Percentiles rank a stretch among this genome's conserved stretches.
These are phyloP conservation scores for Stagonosporopsis vannaccii DNA, from an alignment of 2,329 filamentous ascomycete species.

Conservation along the genomic window DNA sequence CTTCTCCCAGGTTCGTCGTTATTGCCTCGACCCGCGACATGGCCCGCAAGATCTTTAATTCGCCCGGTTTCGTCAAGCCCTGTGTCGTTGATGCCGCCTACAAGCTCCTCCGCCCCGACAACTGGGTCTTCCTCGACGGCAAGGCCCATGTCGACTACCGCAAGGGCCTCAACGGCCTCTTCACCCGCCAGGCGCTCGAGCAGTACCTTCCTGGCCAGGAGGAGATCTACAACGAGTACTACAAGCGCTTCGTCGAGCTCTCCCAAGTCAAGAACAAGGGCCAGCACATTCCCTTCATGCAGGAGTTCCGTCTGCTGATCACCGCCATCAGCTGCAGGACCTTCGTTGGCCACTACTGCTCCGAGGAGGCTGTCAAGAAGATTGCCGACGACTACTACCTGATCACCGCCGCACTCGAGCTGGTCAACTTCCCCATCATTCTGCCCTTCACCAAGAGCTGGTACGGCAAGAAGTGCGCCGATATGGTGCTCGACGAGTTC, in stretches of 20 bases:
- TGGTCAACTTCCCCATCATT: constrained; percentile 90
- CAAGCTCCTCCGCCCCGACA: constrained; percentile 89
- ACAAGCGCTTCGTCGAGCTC: constrained; percentile 77
- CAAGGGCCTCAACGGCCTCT: constrained; percentile 93
- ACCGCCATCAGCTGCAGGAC: constrained; percentile 93
- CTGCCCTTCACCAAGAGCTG: constrained; percentile 93
- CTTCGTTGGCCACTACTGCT: constrained; percentile 97
- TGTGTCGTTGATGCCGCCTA: constrained; percentile 94
- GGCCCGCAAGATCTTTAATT: constrained; percentile 96
- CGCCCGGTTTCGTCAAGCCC: constrained; percentile 88
- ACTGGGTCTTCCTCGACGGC: constrained; percentile 98
- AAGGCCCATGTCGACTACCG: constrained; percentile 96
- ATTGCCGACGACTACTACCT: constrained; percentile 97
- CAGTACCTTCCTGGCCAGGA: constrained; percentile 91
- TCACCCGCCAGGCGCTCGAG: constrained; percentile 88
- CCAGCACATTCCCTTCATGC: constrained; percentile 87
- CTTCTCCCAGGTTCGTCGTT: constrained; percentile 80
- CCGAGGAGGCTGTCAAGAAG: constrained; percentile 87
- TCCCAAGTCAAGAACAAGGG: constrained; percentile 72
- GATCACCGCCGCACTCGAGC: constrained; percentile 92
- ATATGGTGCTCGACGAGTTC: constrained; percentile 91
- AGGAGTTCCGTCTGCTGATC: constrained; percentile 91
- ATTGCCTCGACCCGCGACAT: constrained; percentile 95
- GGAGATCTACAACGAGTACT: constrained; percentile 88
- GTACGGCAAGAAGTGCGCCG: constrained; percentile 95